phyloP scores from a whole-genome alignment of 2,329 filamentous ascomycete genomes.

The Helotiales sp. region DNA sequence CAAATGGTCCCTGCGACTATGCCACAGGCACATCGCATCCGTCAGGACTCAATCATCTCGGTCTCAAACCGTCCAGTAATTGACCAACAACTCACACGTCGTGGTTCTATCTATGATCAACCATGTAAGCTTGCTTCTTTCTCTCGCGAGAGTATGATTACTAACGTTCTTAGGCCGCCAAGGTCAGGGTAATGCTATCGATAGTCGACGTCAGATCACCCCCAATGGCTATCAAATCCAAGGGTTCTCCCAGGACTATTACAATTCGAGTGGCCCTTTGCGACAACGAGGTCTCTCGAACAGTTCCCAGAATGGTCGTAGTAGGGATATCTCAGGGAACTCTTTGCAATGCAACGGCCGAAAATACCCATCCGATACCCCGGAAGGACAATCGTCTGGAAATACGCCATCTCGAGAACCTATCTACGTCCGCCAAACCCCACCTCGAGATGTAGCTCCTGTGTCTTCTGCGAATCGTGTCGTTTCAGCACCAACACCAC shows the following conservation, averaged over 20 bases:
- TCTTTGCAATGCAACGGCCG: not conserved
- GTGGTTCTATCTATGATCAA: not conserved
- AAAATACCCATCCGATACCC: not conserved
- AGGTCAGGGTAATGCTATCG: not conserved
- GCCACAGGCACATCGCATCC: not conserved
- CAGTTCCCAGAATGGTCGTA: not conserved
- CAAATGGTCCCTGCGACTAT: not conserved
- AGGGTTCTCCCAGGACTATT: not conserved
- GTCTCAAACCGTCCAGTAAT: not conserved
- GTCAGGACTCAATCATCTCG: not conserved
- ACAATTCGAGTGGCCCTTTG: not conserved
- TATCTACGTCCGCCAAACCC: not conserved
- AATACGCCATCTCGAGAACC: not conserved
- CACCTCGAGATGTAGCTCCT: not conserved
- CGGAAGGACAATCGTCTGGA: not conserved
- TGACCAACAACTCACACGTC: not conserved
- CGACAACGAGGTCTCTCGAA: not conserved
- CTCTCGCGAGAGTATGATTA: not conserved
- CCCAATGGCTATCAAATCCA: not conserved
- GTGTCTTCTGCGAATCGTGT: not conserved
- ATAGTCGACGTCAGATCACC: not conserved
- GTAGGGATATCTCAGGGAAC: not conserved
- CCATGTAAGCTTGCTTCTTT: not conserved
- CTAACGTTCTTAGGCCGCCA: not conserved
- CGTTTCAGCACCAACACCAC: not conserved